Evolutionary conservation across 2,329 filamentous ascomycete species (phyloP).

Genomic region (Ramichloridium luteum): DNA sequence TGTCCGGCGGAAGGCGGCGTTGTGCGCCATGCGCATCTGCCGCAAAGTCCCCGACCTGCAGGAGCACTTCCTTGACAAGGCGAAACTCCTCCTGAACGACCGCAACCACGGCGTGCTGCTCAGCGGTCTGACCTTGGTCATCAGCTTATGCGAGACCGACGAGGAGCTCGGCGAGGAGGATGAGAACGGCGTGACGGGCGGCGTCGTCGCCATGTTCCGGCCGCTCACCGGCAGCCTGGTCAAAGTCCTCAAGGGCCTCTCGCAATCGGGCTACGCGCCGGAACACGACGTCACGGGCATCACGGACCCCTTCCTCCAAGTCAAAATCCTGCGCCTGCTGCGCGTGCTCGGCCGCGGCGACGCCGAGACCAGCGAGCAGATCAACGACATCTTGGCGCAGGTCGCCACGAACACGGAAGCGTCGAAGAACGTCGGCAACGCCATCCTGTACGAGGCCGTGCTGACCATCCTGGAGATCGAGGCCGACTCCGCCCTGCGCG

Average conservation of each 20-base stretch:
- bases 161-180: conserved; percentile 86
- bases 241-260: conserved; percentile 80
- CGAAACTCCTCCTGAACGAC: conserved; percentile 75
- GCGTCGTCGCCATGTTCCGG: conserved; percentile 81
- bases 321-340: conserved; percentile 82
- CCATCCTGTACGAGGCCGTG: conserved; percentile 93
- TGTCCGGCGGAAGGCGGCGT: conserved; percentile 86
- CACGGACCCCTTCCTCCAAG: conserved; percentile 86
- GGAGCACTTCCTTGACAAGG: conserved; percentile 94
- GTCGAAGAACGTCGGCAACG: conserved; percentile 96
- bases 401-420: conserved; percentile 97
- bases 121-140: conserved; percentile 82
- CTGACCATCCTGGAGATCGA: conserved; percentile 96
- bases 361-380: conserved; percentile 79
- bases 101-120: conserved; percentile 91
- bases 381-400: conserved; percentile 87
- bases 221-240: conserved; percentile 75
- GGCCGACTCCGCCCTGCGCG: conserved; percentile 84
- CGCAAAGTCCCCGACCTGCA: conserved; percentile 94
- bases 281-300: conserved; percentile 98
- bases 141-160: conserved; percentile 86
- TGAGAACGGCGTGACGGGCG: conserved; percentile 78
- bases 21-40: conserved; percentile 99
- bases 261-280: conserved; percentile 89
- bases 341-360: conserved; percentile 81